Conservation (phyloP, 306 rosid genomes). For the Elaeagnus macrophylla region DNA sequence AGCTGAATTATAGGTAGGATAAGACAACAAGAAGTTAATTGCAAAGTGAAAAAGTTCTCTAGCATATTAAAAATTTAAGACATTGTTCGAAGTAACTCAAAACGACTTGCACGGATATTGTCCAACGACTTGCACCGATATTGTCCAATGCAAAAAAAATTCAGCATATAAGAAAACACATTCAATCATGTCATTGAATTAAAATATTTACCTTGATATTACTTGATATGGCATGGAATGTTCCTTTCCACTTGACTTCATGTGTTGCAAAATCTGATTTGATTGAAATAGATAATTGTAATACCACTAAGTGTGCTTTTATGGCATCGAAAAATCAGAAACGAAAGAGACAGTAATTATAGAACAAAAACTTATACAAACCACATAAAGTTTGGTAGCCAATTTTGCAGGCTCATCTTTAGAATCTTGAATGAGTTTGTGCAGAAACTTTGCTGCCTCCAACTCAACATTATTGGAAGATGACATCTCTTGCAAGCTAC, state of each 20-base stretch:
- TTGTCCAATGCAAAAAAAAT: not conserved
- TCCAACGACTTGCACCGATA: no score
- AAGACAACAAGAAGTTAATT: no score
- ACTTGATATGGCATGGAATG: conserved; percentile 99
- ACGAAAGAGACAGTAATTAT: not conserved
- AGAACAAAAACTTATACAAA: conserved; percentile 33
- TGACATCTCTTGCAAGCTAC: conserved; percentile 60
- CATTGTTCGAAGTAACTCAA: no score
- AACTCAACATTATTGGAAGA: conserved; percentile 84
- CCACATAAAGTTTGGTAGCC: conserved; percentile 95
- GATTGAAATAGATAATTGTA: conserved; percentile 11
- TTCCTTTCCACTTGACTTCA: conserved; percentile 98
- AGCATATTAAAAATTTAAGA: no score
- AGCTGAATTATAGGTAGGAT: no score
- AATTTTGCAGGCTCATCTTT: conserved; percentile 93
- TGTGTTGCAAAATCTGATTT: conserved; percentile 89
- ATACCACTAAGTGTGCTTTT: not conserved
- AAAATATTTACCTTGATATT: conserved; percentile 65
- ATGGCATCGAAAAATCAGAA: conserved; percentile 6
- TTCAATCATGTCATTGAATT: not conserved
- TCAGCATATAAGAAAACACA: not conserved
- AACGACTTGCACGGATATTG: no score
- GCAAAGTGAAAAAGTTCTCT: no score
- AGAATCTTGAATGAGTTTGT: conserved; percentile 95
- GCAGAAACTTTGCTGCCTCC: conserved; percentile 99